Percentiles rank a stretch among this genome's conserved stretches.
These are phyloP conservation scores for Suillus hirtellus DNA, from an alignment of 768 basidiomycete species.

Conservation along the genomic window DNA sequence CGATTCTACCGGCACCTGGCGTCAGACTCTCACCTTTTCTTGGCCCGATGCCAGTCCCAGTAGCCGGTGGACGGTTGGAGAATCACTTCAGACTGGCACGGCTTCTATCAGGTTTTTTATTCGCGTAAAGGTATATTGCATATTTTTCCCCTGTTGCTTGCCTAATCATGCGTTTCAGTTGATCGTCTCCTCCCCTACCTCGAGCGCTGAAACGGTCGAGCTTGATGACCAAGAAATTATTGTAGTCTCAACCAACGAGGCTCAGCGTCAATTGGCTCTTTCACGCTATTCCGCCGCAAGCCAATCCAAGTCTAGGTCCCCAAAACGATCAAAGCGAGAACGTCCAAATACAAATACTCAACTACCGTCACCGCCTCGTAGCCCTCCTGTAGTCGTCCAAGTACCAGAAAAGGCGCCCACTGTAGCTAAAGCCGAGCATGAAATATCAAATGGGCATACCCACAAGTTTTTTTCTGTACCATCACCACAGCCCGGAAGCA, in stretches of 20 bases:
- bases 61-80: slow-evolving; percentile 78
- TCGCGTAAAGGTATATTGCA: slow-evolving; percentile 57
- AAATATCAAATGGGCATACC: slow-evolving; percentile 19
- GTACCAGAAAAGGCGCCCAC: slow-evolving; percentile 13
- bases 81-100: slow-evolving; percentile 67
- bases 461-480: slow-evolving; percentile 33
- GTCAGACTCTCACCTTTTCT: slow-evolving; percentile 64
- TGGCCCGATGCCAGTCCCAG: slow-evolving; percentile 71
- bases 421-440: slow-evolving; percentile 6
- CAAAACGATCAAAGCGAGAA: slow-evolving; percentile 44
- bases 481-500: slow-evolving; percentile 30
- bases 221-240: slow-evolving; percentile 67
- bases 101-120: slow-evolving; percentile 70
- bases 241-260: slow-evolving; percentile 68
- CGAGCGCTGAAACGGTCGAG: slow-evolving; percentile 63
- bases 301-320: slow-evolving; percentile 60
- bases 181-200: slow-evolving; percentile 46
- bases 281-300: slow-evolving; percentile 48
- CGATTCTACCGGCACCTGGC: slow-evolving; percentile 60
- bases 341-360: slow-evolving; percentile 24
- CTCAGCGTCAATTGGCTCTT: slow-evolving; percentile 64
- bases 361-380: slow-evolving; percentile 43
- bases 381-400: slow-evolving; percentile 22
- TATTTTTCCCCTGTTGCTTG: slow-evolving; percentile 11
- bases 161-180: slow-evolving; percentile 34